Evolutionary conservation across 345 rosid genomes (phyloP), one percentile per base, ranked within the genome.

Genomic region (Linum usitatissimum): DNA sequence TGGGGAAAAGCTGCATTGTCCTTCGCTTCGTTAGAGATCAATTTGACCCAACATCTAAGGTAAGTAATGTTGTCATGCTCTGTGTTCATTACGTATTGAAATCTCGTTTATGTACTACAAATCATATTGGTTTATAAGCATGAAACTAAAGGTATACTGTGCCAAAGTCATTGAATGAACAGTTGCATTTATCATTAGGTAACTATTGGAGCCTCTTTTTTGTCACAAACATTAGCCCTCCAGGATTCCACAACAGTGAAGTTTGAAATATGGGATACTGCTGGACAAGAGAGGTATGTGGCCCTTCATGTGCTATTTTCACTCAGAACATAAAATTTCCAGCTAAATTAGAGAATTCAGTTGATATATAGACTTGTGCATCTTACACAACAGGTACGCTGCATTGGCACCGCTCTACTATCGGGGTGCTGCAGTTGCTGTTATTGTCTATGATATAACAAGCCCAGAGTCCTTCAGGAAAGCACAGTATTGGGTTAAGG

Each of bases 211-310:
- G 98, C 98, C 53, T 92, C 98, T 0, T 92, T 92, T 79, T 75
- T 92, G 79, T 92, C 97, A 30, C 98, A 92, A 75, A 92, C 98
- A 19, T 84, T 92, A 76, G 90, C 98, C 39, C 78, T 92, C 81
- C 97, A 87, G 78, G 98, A 92, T 76, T 89, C 95, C 65, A 92
- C 98, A 30, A 89, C 95, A 0, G 91, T 92, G 53, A 92, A 92
- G 81, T 89, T 92, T 81, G 98, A 92, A 77, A 92, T 92, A 73
- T 92, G 98, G 98, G 98, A 92, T 69, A 92, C 98, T 62, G 98
- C 98, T 56, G 98, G 98, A 20, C 98, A 92, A 73, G 98, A 92
- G 79, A 87, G 98, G 98, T 92, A 84, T 23, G 28, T 23, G 28
- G 28, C 28, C 14, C 45, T 68, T 49, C 60, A 17, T 17, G 55